Conservation (phyloP, 306 rosid genomes). For the Vachellia collinsii region DNA sequence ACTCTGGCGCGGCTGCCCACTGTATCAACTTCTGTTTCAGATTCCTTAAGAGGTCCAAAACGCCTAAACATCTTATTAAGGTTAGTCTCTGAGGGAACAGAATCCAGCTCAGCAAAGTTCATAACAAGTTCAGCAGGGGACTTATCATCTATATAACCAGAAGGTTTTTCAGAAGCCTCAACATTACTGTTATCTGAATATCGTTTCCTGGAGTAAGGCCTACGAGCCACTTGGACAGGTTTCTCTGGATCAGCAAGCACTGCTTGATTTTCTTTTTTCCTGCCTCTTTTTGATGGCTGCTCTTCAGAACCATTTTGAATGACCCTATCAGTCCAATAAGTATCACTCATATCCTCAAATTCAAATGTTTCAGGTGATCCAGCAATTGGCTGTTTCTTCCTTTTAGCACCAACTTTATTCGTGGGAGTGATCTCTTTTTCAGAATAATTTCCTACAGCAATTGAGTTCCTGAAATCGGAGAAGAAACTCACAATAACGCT, state of each 20-base stretch:
- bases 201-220: constrained; percentile 74
- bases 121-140: constrained; percentile 88
- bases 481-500: constrained; percentile 68
- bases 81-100: constrained; percentile 77
- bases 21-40: constrained; percentile 90
- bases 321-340: constrained; percentile 95
- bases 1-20: constrained; percentile 91
- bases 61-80: constrained; percentile 86
- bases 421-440: constrained; percentile 43
- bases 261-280: constrained; percentile 58
- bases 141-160: constrained; percentile 67
- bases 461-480: constrained; percentile 81
- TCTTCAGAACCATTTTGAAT: constrained; percentile 85
- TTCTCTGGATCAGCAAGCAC: constrained; percentile 58
- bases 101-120: constrained; percentile 84
- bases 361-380: constrained; percentile 79
- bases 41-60: constrained; percentile 85
- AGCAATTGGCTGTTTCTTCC: constrained; percentile 49
- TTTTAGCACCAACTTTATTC: constrained; percentile 60
- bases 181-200: constrained; percentile 45
- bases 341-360: constrained; percentile 94
- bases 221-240: constrained; percentile 63
- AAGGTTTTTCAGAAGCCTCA: constrained; percentile 62
- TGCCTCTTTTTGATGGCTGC: constrained; percentile 57
- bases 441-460: constrained; percentile 46